These are phyloP conservation scores for Cadophora luteo-olivacea DNA, from an alignment of 2,329 filamentous ascomycete genomes.

Conservation along the genomic window DNA sequence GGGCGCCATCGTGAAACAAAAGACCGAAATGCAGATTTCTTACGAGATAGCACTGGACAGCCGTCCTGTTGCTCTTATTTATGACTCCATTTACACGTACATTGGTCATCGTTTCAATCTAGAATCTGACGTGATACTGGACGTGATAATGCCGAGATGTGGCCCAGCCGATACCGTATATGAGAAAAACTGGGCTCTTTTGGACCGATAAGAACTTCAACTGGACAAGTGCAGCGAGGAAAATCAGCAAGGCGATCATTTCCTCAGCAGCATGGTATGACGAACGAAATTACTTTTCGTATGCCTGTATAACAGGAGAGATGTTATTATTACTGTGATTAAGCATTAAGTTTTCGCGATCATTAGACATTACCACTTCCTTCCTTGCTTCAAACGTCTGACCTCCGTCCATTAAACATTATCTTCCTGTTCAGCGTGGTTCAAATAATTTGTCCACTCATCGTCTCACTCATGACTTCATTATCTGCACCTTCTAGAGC, in stretches of 20 bases:
- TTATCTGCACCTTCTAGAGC: background rate
- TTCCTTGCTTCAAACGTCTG: background rate
- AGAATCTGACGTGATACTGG: background rate
- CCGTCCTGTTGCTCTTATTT: background rate
- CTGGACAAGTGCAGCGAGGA: background rate
- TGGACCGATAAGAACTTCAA: background rate
- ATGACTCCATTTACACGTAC: background rate
- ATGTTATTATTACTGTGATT: constrained; percentile 2
- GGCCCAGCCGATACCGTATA: background rate
- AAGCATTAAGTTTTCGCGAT: background rate
- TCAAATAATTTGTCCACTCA: background rate
- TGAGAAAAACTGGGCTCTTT: background rate
- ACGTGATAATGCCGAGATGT: background rate
- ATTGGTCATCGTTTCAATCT: background rate
- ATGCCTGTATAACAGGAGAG: background rate
- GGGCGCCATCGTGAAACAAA: background rate
- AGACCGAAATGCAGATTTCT: background rate
- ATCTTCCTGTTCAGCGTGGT: background rate
- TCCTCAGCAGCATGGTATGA: background rate
- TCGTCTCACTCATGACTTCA: background rate
- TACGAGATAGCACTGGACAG: background rate
- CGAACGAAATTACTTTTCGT: background rate
- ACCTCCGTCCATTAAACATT: constrained; percentile 3
- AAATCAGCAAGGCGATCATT: background rate
- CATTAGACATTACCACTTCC: constrained; percentile 2